Evolutionary conservation across 441 rosid species (phyloP), one percentile per base, ranked within the genome.

Genomic region (Macaranga tanarius): DNA sequence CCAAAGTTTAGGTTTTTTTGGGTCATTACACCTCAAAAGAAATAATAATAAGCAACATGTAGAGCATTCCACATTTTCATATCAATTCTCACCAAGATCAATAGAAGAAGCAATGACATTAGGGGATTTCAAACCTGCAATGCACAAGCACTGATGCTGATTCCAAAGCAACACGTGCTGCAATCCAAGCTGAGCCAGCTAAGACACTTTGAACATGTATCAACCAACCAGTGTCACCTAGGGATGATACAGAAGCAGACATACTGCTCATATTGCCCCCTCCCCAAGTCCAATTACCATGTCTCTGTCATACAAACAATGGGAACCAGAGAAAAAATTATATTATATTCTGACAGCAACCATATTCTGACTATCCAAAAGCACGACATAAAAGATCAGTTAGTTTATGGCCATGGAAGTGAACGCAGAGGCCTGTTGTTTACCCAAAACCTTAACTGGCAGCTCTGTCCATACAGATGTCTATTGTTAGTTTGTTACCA

Each of bases 151-250:
- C 97, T 7, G 99, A 90, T 65, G 99, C 98, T 59, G 96, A 89
- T 79, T 96, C 99, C 83, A 92, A 47, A 74, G 86, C 96, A 83
- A 96, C 86, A 52, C 90, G 98, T 58, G 97, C 99, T 75, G 95
- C 97, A 77, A 96, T 96, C 98, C 99, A 96, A 75, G 97, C 97
- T 65, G 95, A 91, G 79, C 99, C 98, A 83, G 99, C 98, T 85
- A 96, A 86, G 77, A 96, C 84, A 81, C 87, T 92, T 82, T 96
- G 99, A 67, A 96, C 87, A 83, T 96, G 99, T 81, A 84, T 90
- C 80, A 96, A 84, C 99, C 99, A 96, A 81, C 97, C 97, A 84
- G 95, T 92, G 61, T 96, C 98, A 73, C 99, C 99, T 25, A 93
- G 95, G 62, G 97, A 86, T 65, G 99, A 88, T 71, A 96, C 99